A percentile compares a stretch with the other conserved stretches of the same genome.
These are phyloP conservation scores for Globisporangium apiculatum DNA, from an alignment of 352 stramenopile genomes.

Conservation along the genomic window DNA sequence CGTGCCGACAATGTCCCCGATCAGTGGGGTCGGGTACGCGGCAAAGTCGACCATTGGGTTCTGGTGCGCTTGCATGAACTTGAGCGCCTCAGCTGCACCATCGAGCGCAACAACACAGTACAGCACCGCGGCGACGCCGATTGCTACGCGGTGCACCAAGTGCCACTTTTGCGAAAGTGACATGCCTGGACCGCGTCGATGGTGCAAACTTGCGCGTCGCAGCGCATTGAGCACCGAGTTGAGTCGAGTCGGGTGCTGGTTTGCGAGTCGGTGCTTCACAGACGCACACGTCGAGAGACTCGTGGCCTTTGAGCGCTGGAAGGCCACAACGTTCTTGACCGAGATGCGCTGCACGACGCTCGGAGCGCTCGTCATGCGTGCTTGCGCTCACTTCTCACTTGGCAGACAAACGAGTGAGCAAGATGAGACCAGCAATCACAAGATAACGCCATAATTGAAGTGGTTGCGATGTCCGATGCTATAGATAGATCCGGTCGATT, in stretches of 20 bases:
- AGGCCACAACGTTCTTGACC: not conserved
- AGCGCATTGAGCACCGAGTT: not conserved
- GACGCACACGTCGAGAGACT: not conserved
- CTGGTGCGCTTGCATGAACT: not conserved
- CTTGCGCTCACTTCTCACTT: no score
- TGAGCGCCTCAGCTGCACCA: not conserved
- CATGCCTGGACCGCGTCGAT: not conserved
- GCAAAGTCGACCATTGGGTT: not conserved
- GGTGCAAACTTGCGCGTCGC: not conserved
- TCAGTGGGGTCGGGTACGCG: conserved; percentile 2
- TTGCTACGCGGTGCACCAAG: conserved; percentile 3
- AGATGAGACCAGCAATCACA: no score
- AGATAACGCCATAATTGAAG: no score
- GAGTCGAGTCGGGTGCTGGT: not conserved
- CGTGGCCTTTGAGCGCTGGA: not conserved
- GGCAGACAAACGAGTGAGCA: no score
- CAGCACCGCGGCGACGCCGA: not conserved
- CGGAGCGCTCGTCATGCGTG: no score
- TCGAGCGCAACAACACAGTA: not conserved
- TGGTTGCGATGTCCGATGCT: no score
- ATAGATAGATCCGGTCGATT: no score
- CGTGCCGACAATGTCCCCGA: conserved; percentile 6
- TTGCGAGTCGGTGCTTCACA: not conserved
- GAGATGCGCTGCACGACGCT: not conserved
- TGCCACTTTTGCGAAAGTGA: not conserved